These are phyloP conservation scores for Cladophialophora psammophila DNA, from an alignment of 2,329 filamentous ascomycete species.

Conservation along the genomic window DNA sequence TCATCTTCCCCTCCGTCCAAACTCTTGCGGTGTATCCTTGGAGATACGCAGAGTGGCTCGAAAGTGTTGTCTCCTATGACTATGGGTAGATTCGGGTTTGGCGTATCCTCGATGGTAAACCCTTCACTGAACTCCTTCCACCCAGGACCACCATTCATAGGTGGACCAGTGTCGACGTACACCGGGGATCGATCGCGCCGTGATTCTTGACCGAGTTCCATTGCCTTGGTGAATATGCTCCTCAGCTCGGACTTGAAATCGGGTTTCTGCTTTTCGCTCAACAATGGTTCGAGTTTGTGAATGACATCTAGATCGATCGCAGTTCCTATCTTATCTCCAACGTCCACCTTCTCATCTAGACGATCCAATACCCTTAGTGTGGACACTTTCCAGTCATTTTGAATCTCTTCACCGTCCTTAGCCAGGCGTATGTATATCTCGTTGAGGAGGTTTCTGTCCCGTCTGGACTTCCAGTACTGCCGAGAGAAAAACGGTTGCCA, in stretches of 20 bases:
- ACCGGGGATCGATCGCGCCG: conserved; percentile 14
- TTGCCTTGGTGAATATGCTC: conserved; percentile 3
- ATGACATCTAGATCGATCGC: conserved; percentile 5
- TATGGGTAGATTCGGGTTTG: background rate
- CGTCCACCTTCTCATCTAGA: conserved; percentile 13
- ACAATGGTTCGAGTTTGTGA: background rate
- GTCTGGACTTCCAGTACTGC: conserved; percentile 2
- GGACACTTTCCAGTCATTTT: conserved; percentile 18
- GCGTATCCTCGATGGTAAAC: background rate
- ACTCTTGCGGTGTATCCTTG: conserved; percentile 7
- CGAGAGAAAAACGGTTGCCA: conserved; percentile 21
- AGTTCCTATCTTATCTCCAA: background rate
- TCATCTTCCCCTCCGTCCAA: background rate
- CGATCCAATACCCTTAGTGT: conserved; percentile 16
- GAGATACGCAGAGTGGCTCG: conserved; percentile 2
- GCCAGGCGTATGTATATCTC: conserved; percentile 6
- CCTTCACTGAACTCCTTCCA: conserved; percentile 11
- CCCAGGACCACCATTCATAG: background rate
- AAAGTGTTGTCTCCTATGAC: background rate
- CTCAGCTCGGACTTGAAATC: conserved; percentile 10
- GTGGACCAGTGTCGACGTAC: conserved; percentile 2
- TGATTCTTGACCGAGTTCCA: conserved; percentile 6
- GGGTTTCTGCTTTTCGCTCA: background rate
- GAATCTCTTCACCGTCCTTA: conserved; percentile 6
- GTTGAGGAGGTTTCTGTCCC: background rate